Conservation (phyloP, 345 rosid genomes). For the Diplotaxis tenuifolia region DNA sequence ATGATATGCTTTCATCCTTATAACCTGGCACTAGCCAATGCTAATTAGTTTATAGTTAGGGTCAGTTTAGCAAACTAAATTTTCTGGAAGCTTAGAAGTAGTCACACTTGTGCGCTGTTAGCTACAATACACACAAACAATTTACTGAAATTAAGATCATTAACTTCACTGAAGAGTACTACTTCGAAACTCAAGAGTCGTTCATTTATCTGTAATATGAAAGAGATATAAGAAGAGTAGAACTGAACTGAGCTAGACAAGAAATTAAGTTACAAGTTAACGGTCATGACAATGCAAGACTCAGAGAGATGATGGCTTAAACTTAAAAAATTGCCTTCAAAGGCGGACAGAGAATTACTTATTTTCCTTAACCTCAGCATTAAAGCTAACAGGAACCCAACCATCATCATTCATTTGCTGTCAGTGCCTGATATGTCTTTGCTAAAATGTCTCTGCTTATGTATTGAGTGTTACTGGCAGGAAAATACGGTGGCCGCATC, state of each 20-base stretch:
- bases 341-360: background rate
- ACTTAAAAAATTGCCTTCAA: background rate
- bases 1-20: constrained; percentile 20
- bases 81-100: background rate
- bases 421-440: background rate
- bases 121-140: background rate
- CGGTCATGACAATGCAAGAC: background rate
- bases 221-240: background rate
- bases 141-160: background rate
- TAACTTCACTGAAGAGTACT: background rate
- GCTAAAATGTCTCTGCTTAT: background rate
- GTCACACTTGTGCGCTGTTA: background rate
- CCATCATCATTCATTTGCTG: background rate
- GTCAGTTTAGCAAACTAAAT: background rate
- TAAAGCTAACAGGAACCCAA: background rate
- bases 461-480: background rate
- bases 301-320: background rate
- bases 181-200: background rate
- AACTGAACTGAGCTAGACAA: background rate
- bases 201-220: background rate
- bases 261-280: background rate
- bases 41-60: background rate
- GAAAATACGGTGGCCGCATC: background rate
- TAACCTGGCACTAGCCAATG: constrained; percentile 18
- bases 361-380: background rate